Percentiles rank a stretch among this genome's conserved stretches.
These are phyloP conservation scores for Mycena galopus DNA, from an alignment of 768 basidiomycete genomes.

Conservation along the genomic window DNA sequence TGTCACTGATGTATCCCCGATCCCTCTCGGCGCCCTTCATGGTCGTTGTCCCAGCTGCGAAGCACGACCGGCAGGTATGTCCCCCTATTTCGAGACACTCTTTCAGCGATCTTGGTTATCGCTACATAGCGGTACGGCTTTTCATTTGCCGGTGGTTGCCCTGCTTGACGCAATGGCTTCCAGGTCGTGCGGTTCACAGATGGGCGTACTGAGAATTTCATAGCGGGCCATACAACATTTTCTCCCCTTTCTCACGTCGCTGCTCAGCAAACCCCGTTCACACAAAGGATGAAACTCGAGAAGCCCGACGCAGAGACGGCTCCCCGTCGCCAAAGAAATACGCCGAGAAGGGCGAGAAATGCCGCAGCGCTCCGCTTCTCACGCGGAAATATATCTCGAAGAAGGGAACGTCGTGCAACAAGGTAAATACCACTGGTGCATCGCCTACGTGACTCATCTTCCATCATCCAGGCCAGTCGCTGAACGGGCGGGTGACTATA, in stretches of 20 bases:
- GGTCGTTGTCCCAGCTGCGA: conserved; percentile 12
- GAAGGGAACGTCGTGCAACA: neutral
- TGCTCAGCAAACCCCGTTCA: neutral
- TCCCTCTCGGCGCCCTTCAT: conserved; percentile 9
- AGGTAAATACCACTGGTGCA: neutral
- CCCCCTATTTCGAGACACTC: neutral
- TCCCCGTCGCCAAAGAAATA: neutral
- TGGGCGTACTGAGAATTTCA: neutral
- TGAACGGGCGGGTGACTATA: neutral
- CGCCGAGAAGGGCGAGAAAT: neutral
- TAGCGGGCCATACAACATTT: conserved; percentile 17
- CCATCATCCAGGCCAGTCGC: neutral
- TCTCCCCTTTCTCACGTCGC: neutral
- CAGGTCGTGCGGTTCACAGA: conserved; percentile 14
- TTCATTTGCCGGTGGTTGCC: neutral
- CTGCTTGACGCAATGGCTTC: neutral
- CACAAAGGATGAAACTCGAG: neutral
- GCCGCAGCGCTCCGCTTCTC: neutral
- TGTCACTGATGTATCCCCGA: neutral
- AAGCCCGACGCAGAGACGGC: neutral
- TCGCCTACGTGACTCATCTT: neutral
- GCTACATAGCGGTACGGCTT: conserved; percentile 13
- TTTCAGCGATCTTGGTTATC: neutral
- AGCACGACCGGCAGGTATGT: too few species aligned
- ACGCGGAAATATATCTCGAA: conserved; percentile 16